Evolutionary conservation across 1,284 basidiomycete species (phyloP), one percentile per base, ranked within the genome.

Genomic region (Cystobasidiaceae sp.): DNA sequence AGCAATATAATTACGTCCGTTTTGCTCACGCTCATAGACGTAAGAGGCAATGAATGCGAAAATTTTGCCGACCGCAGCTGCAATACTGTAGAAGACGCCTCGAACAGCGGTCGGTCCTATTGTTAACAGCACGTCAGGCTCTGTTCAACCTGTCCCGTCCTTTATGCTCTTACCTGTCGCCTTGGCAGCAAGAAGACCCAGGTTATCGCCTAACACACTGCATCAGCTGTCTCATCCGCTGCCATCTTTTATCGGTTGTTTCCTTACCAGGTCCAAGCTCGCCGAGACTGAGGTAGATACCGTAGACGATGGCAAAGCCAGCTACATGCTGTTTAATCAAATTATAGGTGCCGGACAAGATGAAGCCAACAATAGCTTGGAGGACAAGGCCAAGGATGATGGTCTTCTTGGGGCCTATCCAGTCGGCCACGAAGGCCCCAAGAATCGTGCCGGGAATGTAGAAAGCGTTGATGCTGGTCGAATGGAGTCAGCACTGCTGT

Each of bases 51-150:
- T 56, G 67, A 70, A 70, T 1, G 58, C 58, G 55, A 68, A 50
- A 15, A 68, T 34, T 37, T 96, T 97, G n/a, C 93, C 93, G 39
- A 90, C 75, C 3, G 91, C 93, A 46, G 93, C 93, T 3, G 89
- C 90, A 48, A 85, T 73, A 30, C 88, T 89, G 74, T 92, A 94
- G 76, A 87, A 87, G 68, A 92, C 87, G 1, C 90, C 90, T 70
- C 91, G 86, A 50, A 90, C 82, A 21, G 89, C 89, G 0, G 90
- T 92, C 1, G 90, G 89, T 61, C 87, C 85, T 2, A 73, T 69
- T 21, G 81, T 83, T 17, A n/a, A 3, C 33, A 15, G 32, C n/a
- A 28, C 7, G 15, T 13, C 17, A 37, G 48, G 27, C 23, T 52
- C 28, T n/a, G 25, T 23, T 4, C 13, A 15, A 61, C 28, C 4